Percentiles rank a stretch among this genome's conserved stretches.
phyloP scores from a whole-genome alignment of 352 stramenopile genomes.

The Phytophthora syringae region DNA sequence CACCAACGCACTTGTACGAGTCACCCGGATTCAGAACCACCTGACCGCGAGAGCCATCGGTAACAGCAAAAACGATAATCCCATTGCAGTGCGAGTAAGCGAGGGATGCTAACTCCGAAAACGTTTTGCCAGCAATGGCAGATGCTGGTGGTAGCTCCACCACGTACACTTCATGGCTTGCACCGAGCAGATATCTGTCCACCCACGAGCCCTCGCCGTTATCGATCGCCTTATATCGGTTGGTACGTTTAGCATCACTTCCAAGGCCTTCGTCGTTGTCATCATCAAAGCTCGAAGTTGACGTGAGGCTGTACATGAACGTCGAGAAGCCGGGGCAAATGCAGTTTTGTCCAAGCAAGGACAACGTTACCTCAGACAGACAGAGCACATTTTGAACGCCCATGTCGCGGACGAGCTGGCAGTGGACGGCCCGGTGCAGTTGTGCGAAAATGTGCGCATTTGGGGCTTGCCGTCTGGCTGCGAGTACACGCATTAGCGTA shows the following conservation, averaged over 20 bases:
- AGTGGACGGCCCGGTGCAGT: constrained; percentile 80
- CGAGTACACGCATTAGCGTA: constrained; percentile 82
- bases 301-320: constrained; percentile 89
- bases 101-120: constrained; percentile 79
- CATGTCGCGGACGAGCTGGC: constrained; percentile 76
- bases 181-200: constrained; percentile 73
- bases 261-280: constrained; percentile 44
- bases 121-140: constrained; percentile 72
- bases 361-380: constrained; percentile 83
- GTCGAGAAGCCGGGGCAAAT: constrained; percentile 88
- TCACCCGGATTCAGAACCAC: constrained; percentile 84
- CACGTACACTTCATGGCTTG: constrained; percentile 85
- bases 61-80: constrained; percentile 82
- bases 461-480: constrained; percentile 69
- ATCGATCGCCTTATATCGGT: constrained; percentile 33
- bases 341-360: constrained; percentile 85
- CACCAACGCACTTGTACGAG: constrained; percentile 72
- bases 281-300: constrained; percentile 73
- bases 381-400: constrained; percentile 82
- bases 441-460: constrained; percentile 66
- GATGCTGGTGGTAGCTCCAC: constrained; percentile 59
- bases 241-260: constrained; percentile 35
- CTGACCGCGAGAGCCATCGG: constrained; percentile 39
- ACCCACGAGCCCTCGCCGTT: constrained; percentile 62
- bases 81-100: constrained; percentile 78